Conservation (phyloP, 2,329 filamentous ascomycete genomes). For the Talaromyces albobiverticillius region DNA sequence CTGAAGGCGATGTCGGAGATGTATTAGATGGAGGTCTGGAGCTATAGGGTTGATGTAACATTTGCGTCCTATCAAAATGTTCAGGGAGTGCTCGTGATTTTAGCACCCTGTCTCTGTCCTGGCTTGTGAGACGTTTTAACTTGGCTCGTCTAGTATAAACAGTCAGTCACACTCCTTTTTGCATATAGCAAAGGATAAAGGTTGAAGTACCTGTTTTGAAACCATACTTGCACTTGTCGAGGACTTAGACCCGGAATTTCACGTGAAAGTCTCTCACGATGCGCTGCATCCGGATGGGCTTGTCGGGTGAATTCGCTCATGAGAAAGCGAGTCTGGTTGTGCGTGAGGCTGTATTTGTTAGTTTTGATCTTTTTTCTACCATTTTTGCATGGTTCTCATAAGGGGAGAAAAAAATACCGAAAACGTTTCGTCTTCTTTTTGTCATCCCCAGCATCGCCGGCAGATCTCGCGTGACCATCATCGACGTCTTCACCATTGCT, state of each 20-base stretch:
- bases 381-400: neutral
- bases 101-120: conserved; percentile 61
- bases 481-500: conserved; percentile 13
- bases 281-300: conserved; percentile 87
- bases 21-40: conserved; percentile 43
- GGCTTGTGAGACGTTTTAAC: conserved; percentile 59
- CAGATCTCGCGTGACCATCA: conserved; percentile 17
- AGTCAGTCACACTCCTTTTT: neutral
- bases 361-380: conserved; percentile 5
- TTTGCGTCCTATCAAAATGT: conserved; percentile 59
- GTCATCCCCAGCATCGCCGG: conserved; percentile 28
- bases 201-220: conserved; percentile 79
- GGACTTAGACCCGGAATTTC: conserved; percentile 91
- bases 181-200: neutral
- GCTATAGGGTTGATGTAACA: conserved; percentile 55
- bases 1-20: conserved; percentile 46
- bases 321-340: conserved; percentile 94
- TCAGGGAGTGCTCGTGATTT: conserved; percentile 59
- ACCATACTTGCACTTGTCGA: conserved; percentile 96
- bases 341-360: conserved; percentile 59
- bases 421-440: conserved; percentile 46
- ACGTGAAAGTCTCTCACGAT: conserved; percentile 78
- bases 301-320: conserved; percentile 98
- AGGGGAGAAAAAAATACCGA: conserved; percentile 27
- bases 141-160: conserved; percentile 52